Conservation (phyloP, 2,329 filamentous ascomycete genomes). For the Aspergillus viridinutans region DNA sequence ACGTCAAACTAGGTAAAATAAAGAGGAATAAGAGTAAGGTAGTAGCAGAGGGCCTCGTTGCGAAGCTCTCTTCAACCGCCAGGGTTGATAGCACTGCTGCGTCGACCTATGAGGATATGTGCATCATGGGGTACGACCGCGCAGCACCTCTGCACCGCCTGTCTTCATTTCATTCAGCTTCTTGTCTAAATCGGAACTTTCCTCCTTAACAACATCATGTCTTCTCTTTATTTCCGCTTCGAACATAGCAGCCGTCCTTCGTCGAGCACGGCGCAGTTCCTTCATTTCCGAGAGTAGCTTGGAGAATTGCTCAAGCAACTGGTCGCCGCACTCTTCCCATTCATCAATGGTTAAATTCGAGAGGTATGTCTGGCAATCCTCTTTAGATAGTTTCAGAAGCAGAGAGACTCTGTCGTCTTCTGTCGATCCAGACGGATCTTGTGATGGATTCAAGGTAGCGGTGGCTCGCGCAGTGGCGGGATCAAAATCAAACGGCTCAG, state of each 20-base stretch:
- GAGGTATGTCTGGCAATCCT: constrained; percentile 49
- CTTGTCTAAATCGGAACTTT: constrained; percentile 46
- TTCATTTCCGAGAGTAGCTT: constrained; percentile 50
- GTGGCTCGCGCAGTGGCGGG: constrained; percentile 23
- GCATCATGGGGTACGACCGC: constrained; percentile 30
- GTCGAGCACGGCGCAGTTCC: constrained; percentile 50
- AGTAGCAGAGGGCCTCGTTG: background rate
- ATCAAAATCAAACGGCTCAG: constrained; percentile 47
- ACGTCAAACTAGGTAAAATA: background rate
- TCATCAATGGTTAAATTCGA: constrained; percentile 49
- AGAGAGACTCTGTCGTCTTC: constrained; percentile 33
- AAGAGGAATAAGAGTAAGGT: background rate
- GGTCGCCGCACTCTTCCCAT: constrained; percentile 61
- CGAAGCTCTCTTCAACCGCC: background rate
- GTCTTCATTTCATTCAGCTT: constrained; percentile 52
- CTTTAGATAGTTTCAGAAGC: constrained; percentile 31
- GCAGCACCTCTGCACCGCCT: constrained; percentile 52
- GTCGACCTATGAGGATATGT: background rate
- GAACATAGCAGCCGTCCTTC: constrained; percentile 50
- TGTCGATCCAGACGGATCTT: constrained; percentile 18
- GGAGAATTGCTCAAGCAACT: constrained; percentile 55
- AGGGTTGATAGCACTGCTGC: background rate
- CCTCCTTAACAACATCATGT: constrained; percentile 48
- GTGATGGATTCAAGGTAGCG: constrained; percentile 13
- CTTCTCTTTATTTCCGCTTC: constrained; percentile 53